These are phyloP conservation scores for Hemerocallis citrina DNA, from an alignment of 106 monocot species.

Conservation along the genomic window DNA sequence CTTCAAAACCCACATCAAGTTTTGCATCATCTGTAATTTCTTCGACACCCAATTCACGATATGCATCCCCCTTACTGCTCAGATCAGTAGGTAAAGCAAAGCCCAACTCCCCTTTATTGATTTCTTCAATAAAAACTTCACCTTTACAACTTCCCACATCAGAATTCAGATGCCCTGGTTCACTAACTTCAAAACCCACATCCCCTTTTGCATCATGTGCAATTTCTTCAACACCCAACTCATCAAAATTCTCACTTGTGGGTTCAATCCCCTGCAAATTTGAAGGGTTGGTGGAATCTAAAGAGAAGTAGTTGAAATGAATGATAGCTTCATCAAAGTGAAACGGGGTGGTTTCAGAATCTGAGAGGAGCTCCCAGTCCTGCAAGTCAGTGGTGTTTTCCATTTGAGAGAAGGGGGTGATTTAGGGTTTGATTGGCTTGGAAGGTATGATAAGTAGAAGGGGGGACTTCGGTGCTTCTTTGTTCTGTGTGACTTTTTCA, in stretches of 20 bases:
- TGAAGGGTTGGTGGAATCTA: slow-evolving; percentile 26
- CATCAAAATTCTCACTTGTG: neutral
- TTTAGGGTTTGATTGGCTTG: too few relatives aligned
- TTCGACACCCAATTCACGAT: neutral
- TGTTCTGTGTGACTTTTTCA: too few relatives aligned
- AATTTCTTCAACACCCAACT: neutral
- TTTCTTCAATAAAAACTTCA: neutral
- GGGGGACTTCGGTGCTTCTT: too few relatives aligned
- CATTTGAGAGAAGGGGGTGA: too few relatives aligned
- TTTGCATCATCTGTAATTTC: neutral
- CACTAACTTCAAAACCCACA: neutral
- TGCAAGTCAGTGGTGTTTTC: slow-evolving; percentile 8
- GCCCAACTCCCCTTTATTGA: slow-evolving; percentile 2
- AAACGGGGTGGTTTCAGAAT: neutral
- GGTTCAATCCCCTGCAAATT: too few relatives aligned
- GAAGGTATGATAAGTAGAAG: too few relatives aligned
- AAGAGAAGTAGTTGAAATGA: slow-evolving; percentile 36
- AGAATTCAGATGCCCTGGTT: neutral
- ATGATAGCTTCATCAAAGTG: slow-evolving; percentile 13
- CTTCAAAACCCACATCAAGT: neutral
- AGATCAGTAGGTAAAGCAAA: neutral
- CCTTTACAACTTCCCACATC: neutral
- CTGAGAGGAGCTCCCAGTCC: slow-evolving; percentile 17
- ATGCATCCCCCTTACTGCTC: too few relatives aligned
- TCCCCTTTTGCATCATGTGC: neutral